phyloP scores from a whole-genome alignment of 495 filamentous ascomycete genomes.

The Evernia prunastri region DNA sequence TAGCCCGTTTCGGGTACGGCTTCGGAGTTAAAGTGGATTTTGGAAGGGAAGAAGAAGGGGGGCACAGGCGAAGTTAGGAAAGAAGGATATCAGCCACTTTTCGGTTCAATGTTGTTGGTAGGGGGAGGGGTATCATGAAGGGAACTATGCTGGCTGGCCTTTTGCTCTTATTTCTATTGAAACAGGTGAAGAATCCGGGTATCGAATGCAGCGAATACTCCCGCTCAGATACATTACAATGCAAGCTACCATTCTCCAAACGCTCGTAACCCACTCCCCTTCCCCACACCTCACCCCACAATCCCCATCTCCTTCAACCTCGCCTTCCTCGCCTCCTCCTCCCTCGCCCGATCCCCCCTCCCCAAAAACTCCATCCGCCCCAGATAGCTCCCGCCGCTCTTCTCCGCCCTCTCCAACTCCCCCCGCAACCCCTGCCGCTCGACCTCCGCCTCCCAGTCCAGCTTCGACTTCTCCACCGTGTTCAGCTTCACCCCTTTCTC shows the following conservation, averaged over 20 bases:
- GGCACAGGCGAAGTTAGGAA: too few species aligned
- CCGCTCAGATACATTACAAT: not conserved
- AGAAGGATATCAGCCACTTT: too few species aligned
- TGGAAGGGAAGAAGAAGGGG: too few species aligned
- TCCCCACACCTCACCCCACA: not conserved
- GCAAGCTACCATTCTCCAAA: not conserved
- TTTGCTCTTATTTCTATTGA: too few species aligned
- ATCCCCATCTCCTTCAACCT: slow-evolving; percentile 49
- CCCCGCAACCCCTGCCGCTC: slow-evolving; percentile 88
- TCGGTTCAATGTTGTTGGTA: too few species aligned
- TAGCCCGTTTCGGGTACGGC: too few species aligned
- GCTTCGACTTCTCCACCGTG: slow-evolving; percentile 86
- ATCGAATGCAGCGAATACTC: not conserved
- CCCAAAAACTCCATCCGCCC: slow-evolving; percentile 85
- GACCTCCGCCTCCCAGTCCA: slow-evolving; percentile 94
- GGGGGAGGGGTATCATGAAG: too few species aligned
- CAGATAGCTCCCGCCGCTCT: slow-evolving; percentile 74
- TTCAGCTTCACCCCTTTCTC: slow-evolving; percentile 69
- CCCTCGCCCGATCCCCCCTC: slow-evolving; percentile 66
- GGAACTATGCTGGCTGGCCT: too few species aligned
- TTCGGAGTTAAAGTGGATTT: too few species aligned
- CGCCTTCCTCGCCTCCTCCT: slow-evolving; percentile 64
- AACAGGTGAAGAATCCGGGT: not conserved
- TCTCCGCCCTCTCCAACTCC: slow-evolving; percentile 77
- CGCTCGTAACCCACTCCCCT: not conserved